These are phyloP conservation scores for Entomortierella parvispora DNA, from an alignment of 192 early-diverging fungal species.

Conservation along the genomic window DNA sequence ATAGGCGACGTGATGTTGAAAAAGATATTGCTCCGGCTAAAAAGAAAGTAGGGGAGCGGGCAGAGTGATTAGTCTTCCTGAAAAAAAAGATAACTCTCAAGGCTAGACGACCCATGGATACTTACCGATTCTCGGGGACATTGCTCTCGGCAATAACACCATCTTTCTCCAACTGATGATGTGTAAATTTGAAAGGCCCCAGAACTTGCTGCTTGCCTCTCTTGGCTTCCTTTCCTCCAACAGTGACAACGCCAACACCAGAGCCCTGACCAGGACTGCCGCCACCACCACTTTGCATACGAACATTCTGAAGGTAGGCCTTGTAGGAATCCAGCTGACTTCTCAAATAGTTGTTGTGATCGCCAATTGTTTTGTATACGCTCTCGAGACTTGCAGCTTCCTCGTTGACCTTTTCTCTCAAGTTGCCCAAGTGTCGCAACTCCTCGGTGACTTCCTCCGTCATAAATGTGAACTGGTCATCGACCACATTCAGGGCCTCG, in stretches of 20 bases:
- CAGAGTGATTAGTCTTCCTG: not conserved
- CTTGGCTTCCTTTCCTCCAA: constrained; percentile 60
- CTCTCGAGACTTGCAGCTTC: constrained; percentile 82
- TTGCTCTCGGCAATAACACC: constrained; percentile 93
- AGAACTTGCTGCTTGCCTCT: constrained; percentile 61
- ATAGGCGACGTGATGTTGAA: constrained; percentile 90
- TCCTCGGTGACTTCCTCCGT: constrained; percentile 92
- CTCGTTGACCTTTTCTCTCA: constrained; percentile 87
- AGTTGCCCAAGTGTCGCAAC: constrained; percentile 88
- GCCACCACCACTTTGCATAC: constrained; percentile 75
- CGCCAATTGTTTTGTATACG: constrained; percentile 92
- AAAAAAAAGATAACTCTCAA: constrained; percentile 11
- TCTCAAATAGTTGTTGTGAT: constrained; percentile 93
- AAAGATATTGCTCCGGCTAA: constrained; percentile 82
- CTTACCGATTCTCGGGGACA: constrained; percentile 88
- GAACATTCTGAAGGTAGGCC: constrained; percentile 94
- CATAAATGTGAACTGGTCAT: constrained; percentile 85
- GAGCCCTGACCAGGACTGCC: constrained; percentile 37
- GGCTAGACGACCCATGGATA: no score
- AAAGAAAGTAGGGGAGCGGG: not conserved
- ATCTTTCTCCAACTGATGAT: constrained; percentile 87
- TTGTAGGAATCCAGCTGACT: constrained; percentile 94
- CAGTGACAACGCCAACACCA: constrained; percentile 73
- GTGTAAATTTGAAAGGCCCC: constrained; percentile 86
- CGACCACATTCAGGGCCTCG: constrained; percentile 79